phyloP scores from a whole-genome alignment of 371 early-diverging fungal genomes.

The Syncephalastrum sp. region DNA sequence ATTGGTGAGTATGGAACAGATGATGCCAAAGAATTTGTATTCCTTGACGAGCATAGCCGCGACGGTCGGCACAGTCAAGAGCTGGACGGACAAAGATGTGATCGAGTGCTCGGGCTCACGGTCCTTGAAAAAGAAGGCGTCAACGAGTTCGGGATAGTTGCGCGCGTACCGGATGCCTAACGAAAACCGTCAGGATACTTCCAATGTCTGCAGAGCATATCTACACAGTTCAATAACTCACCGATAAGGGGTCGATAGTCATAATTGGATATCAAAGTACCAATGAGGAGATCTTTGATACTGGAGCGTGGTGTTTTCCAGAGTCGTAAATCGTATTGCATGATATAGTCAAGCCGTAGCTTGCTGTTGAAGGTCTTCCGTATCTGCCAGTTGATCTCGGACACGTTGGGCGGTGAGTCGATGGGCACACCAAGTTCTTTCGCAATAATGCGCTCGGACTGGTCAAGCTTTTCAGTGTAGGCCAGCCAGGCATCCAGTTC shows the following conservation, averaged over 20 bases:
- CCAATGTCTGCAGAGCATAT: neutral
- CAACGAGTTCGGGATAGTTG: constrained; percentile 76
- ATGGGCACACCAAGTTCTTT: constrained; percentile 23
- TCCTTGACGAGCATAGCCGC: constrained; percentile 78
- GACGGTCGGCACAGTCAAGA: constrained; percentile 92
- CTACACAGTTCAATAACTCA: constrained; percentile 18
- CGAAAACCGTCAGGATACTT: neutral
- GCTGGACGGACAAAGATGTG: constrained; percentile 86
- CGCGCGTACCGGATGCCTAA: constrained; percentile 69
- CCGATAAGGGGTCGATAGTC: constrained; percentile 79
- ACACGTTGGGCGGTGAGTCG: neutral
- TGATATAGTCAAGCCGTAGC: constrained; percentile 77
- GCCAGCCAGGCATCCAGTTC: constrained; percentile 35
- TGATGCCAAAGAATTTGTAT: constrained; percentile 72
- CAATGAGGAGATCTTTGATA: constrained; percentile 83
- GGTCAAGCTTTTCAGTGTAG: constrained; percentile 26
- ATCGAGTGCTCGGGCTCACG: constrained; percentile 88
- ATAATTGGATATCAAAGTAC: constrained; percentile 76
- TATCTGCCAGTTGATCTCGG: constrained; percentile 16
- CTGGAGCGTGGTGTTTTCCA: constrained; percentile 86
- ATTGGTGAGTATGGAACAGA: constrained; percentile 64
- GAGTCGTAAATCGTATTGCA: constrained; percentile 79
- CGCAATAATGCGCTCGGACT: constrained; percentile 25
- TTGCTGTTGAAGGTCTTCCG: constrained; percentile 46
- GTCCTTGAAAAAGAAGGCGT: constrained; percentile 80